phyloP scores from a whole-genome alignment of 169 alveolate genomes.

The Plasmodium coatneyi region DNA sequence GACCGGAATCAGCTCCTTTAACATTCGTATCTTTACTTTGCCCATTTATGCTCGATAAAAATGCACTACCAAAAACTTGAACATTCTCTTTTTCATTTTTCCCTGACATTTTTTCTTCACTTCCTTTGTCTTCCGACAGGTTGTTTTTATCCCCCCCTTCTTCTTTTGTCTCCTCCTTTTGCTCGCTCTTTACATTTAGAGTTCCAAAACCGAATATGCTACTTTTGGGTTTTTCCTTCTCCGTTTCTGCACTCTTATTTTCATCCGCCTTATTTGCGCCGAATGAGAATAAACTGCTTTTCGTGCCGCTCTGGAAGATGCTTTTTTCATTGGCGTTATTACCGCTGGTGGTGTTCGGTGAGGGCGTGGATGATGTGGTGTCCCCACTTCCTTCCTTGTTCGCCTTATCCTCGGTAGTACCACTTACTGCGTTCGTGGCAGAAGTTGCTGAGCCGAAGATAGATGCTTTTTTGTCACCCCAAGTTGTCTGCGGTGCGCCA shows the following conservation, averaged over 20 bases:
- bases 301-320: background rate
- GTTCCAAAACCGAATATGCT: background rate
- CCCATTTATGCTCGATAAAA: background rate
- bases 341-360: background rate
- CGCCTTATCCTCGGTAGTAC: background rate
- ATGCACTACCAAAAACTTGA: constrained; percentile 12
- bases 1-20: background rate
- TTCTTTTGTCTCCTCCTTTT: background rate
- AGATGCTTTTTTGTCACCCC: constrained; percentile 8
- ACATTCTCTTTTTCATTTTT: background rate
- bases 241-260: background rate
- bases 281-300: constrained; percentile 2
- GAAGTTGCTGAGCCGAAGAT: background rate
- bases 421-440: background rate
- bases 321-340: background rate
- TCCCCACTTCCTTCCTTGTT: background rate
- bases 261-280: background rate
- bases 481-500: background rate
- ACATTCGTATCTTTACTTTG: background rate
- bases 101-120: background rate
- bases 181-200: background rate
- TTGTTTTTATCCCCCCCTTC: background rate
- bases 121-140: background rate
- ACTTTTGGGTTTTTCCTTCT: background rate
- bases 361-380: background rate